Percentiles rank a stretch among this genome's conserved stretches.
Evolutionary conservation across 2,329 filamentous ascomycete species (phyloP).

Genomic region (Trichoderma breve): DNA sequence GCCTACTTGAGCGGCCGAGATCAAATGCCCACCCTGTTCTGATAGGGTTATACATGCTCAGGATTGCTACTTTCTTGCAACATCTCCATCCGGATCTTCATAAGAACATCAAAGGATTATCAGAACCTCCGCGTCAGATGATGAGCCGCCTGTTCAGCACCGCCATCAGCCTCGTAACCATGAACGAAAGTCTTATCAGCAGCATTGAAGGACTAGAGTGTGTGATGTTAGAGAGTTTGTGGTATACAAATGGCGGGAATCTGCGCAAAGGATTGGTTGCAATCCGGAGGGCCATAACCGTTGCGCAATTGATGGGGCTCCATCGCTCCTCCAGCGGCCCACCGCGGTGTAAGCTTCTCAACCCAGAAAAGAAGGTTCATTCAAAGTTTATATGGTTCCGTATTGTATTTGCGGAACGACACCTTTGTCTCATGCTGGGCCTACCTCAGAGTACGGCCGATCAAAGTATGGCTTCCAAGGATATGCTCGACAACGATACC

Average conservation of each 20-base stretch:
- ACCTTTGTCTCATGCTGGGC: slow-evolving; percentile 41
- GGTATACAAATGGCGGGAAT: background rate
- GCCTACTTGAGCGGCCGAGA: background rate
- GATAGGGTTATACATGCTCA: background rate
- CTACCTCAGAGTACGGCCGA: slow-evolving; percentile 34
- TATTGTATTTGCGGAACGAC: slow-evolving; percentile 37
- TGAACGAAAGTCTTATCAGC: background rate
- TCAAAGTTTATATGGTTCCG: slow-evolving; percentile 38
- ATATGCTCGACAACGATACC: background rate
- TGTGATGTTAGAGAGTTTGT: background rate
- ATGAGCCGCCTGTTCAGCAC: background rate
- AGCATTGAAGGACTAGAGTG: background rate
- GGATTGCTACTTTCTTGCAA: background rate
- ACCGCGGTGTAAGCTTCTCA: background rate
- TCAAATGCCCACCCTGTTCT: background rate
- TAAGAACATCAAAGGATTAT: background rate
- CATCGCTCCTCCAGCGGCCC: background rate
- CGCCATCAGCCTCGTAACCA: background rate
- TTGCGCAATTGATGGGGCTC: background rate
- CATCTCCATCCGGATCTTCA: background rate
- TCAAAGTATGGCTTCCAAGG: background rate
- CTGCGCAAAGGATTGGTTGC: background rate
- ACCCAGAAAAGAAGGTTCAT: background rate
- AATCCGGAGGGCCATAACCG: background rate
- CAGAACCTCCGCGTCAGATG: background rate